Base-by-base conservation (phyloP, 176 grass and related monocot genomes). In the Aechmea fasciata region DNA sequence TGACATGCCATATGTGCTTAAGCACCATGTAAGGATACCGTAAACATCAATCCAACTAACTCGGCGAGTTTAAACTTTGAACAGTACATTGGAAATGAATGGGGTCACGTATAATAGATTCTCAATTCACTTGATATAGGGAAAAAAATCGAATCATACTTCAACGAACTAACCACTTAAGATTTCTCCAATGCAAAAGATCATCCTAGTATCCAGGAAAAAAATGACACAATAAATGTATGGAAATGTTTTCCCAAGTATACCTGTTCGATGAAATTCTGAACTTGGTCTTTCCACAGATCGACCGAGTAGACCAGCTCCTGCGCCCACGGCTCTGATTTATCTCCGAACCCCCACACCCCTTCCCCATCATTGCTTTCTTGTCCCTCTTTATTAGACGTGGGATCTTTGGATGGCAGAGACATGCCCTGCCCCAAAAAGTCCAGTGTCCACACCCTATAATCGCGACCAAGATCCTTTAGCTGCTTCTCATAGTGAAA, bases 401-500 rank as follows among this genome's bases (percentile, higher is more conserved):
- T 77, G 11, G 94, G 94, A 13, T 99, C 89, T 87, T 92, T 86
- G 15, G 70, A 72, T 0, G 94, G 89, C 78, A 99, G 78, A 14
- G 89, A 93, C 81, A 85, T 87, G 72, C 94, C 89, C 65, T 93
- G 94, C 12, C 94, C 94, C 5, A 99, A 65, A 66, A 99, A 99
- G 80, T 99, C 94, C 89, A 99, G 81, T 13, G 94, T 86, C 94
- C 94, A 99, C 48, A 99, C 89, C 75, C 85, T 80, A 76, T 93
- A 83, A 75, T 93, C 82, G 13, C 77, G 71, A 0, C 94, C 94
- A 52, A 99, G 75, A 82, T 99, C 89, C 72, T 47, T 85, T 80
- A 99, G 55, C 50, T 99, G 94, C 79, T 99, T 99, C 77, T 99
- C 94, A 49, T 54, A 99, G 78, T 99, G 94, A 52, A 99, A 99